A percentile compares a stretch with the other conserved stretches of the same genome.
Conservation (phyloP, 257 asterid genomes). For the Linderniella brevidens region DNA sequence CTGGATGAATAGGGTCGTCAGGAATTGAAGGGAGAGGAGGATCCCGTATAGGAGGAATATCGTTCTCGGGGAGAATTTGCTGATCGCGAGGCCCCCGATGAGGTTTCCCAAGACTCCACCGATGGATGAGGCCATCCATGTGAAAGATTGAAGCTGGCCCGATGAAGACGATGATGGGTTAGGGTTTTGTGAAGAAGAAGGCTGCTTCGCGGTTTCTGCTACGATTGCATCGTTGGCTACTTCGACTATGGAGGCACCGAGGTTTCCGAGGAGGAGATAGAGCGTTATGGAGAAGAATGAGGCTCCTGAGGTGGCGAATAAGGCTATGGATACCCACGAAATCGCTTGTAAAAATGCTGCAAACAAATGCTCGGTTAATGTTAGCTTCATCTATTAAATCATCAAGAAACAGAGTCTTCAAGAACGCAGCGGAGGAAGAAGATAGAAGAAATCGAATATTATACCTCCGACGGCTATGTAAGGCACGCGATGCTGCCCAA, state of each 20-base stretch:
- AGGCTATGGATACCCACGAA: conserved; percentile 67
- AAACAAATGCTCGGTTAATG: conserved; percentile 3
- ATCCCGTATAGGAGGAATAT: conserved; percentile 47
- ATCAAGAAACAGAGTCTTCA: not conserved
- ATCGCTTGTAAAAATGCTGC: conserved; percentile 80
- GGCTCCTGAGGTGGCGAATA: conserved; percentile 35
- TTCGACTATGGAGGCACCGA: conserved; percentile 87
- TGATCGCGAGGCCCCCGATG: conserved; percentile 46
- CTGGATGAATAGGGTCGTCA: conserved; percentile 33
- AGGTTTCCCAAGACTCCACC: conserved; percentile 87
- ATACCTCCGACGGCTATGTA: conserved; percentile 83
- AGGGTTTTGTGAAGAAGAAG: conserved; percentile 23
- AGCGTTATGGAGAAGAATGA: conserved; percentile 48
- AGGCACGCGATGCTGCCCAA: conserved; percentile 90
- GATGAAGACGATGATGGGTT: conserved; percentile 35
- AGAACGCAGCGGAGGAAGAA: not conserved
- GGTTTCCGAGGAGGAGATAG: conserved; percentile 74
- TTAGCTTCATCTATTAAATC: not conserved
- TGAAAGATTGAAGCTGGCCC: conserved; percentile 75
- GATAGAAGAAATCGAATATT: not conserved
- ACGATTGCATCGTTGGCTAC: conserved; percentile 97
- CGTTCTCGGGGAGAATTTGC: conserved; percentile 29
- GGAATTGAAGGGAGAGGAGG: conserved; percentile 47
- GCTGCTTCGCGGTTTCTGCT: conserved; percentile 63
- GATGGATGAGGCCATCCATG: conserved; percentile 79